Conservation (phyloP, 257 asterid species). For the Penstemon davidsonii region DNA sequence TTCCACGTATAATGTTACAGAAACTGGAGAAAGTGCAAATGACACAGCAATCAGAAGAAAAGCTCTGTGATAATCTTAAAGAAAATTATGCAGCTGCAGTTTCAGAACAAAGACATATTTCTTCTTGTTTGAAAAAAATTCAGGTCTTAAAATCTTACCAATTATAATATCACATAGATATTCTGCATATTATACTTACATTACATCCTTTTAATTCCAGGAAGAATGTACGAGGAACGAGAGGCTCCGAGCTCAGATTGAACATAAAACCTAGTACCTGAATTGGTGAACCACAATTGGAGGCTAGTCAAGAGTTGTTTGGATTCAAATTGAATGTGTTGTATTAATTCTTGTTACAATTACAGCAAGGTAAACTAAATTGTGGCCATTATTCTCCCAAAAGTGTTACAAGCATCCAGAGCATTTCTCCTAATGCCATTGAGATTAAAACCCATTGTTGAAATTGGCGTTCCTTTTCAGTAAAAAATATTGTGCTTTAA, state of each 20-base stretch:
- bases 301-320: no score
- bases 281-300: neutral
- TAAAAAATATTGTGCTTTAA: no score
- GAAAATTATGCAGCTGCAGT: conserved; percentile 53
- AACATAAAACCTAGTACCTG: conserved; percentile 16
- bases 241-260: conserved; percentile 38
- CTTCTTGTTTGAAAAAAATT: conserved; percentile 60
- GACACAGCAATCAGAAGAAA: conserved; percentile 48
- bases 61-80: conserved; percentile 42
- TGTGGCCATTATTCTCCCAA: no score
- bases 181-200: conserved; percentile 10
- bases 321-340: no score
- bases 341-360: no score
- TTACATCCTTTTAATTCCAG: conserved; percentile 34
- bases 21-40: conserved; percentile 60
- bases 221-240: conserved; percentile 51
- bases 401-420: no score
- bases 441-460: no score
- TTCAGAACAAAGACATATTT: conserved; percentile 62
- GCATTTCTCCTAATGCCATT: no score
- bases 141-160: conserved; percentile 39
- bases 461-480: no score
- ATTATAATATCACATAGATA: no score
- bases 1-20: conserved; percentile 33
- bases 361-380: no score